Evolutionary conservation across 495 filamentous ascomycete species (phyloP).

Genomic region (Talaromyces ruber): DNA sequence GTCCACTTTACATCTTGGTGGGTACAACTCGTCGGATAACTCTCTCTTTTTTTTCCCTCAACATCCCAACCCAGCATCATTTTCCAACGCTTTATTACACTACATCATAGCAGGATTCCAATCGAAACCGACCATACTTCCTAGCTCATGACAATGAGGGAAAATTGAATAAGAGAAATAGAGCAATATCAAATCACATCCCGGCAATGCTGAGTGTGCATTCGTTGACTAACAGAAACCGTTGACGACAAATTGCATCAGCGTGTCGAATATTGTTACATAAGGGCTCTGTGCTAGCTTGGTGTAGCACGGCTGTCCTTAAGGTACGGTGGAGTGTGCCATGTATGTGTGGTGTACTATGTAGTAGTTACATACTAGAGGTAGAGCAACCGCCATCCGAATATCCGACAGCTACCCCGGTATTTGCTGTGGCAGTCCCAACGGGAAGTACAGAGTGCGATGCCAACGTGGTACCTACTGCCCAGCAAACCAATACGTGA

Average conservation of each 20-base stretch:
- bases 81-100: not conserved
- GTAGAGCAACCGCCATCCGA: not conserved
- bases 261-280: not conserved
- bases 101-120: not conserved
- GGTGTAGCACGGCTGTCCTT: not conserved
- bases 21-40: not conserved
- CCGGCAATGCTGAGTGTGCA: not conserved
- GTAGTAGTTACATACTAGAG: no score
- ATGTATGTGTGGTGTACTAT: not conserved
- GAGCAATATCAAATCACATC: not conserved
- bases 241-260: slow-evolving; percentile 3
- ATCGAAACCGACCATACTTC: not conserved
- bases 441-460: no score
- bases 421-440: not conserved
- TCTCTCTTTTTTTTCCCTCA: not conserved
- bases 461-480: not conserved
- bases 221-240: slow-evolving; percentile 1
- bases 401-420: not conserved
- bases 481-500: not conserved
- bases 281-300: not conserved
- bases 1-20: not conserved
- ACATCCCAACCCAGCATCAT: not conserved
- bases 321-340: not conserved
- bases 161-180: not conserved
- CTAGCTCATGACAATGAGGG: no score